Percentiles rank a stretch among this genome's conserved stretches.
These are phyloP conservation scores for Iris pallida DNA, from an alignment of 116 monocot species.

Conservation along the genomic window DNA sequence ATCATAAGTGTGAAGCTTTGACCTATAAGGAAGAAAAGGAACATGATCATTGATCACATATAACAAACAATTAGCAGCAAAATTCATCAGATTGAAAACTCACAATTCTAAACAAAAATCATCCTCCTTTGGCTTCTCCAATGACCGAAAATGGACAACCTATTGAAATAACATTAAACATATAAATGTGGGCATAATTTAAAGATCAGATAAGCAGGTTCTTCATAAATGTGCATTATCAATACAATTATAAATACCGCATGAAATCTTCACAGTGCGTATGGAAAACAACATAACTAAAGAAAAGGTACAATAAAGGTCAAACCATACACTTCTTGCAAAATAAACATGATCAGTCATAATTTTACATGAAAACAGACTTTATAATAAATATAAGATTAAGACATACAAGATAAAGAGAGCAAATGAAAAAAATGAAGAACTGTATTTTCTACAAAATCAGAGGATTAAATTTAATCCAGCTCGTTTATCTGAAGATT, in stretches of 20 bases:
- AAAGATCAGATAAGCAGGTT: no score
- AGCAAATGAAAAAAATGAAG: no score
- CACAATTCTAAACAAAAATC: conserved; percentile 52
- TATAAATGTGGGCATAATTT: not conserved
- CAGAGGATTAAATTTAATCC: no score
- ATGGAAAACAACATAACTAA: not conserved
- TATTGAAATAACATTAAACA: conserved; percentile 6
- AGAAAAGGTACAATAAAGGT: not conserved
- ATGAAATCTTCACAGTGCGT: not conserved
- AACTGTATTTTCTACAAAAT: no score
- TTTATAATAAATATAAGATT: no score
- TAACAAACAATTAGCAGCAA: not conserved
- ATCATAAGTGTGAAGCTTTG: conserved; percentile 50
- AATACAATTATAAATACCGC: not conserved
- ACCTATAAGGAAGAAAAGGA: conserved; percentile 20
- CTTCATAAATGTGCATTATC: not conserved
- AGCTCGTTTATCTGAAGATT: no score
- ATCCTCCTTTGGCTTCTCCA: conserved; percentile 59
- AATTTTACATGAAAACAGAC: no score
- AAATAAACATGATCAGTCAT: no score
- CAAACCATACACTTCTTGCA: not conserved
- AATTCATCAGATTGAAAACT: conserved; percentile 1
- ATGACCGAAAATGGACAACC: conserved; percentile 51
- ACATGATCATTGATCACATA: conserved; percentile 2
- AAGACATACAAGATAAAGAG: no score